phyloP scores from a whole-genome alignment of 352 stramenopile genomes.

The Phytophthora pseudosyringae region DNA sequence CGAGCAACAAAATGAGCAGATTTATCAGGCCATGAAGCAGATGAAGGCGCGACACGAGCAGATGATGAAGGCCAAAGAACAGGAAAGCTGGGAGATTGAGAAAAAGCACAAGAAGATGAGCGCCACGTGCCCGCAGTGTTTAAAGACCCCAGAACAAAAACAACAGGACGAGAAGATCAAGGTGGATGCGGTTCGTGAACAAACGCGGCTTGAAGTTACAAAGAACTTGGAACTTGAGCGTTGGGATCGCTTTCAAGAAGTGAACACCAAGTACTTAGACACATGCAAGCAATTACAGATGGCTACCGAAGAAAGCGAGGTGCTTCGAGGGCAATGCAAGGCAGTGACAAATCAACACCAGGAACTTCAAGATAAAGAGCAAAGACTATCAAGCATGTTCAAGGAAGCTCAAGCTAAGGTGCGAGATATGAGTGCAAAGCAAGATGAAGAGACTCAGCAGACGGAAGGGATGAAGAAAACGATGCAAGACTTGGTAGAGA shows the following conservation, averaged over 20 bases:
- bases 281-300: slow-evolving; percentile 50
- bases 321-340: slow-evolving; percentile 41
- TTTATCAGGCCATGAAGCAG: slow-evolving; percentile 51
- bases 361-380: slow-evolving; percentile 35
- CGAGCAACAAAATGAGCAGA: slow-evolving; percentile 53
- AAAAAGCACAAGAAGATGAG: slow-evolving; percentile 61
- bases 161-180: slow-evolving; percentile 47
- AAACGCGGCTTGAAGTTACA: slow-evolving; percentile 51
- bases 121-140: slow-evolving; percentile 49
- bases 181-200: slow-evolving; percentile 54
- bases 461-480: slow-evolving; percentile 61
- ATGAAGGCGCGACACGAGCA: slow-evolving; percentile 58
- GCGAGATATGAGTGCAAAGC: slow-evolving; percentile 22
- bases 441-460: slow-evolving; percentile 43
- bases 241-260: slow-evolving; percentile 72
- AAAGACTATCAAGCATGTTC: slow-evolving; percentile 31
- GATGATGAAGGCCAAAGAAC: slow-evolving; percentile 54
- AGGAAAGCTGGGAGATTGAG: slow-evolving; percentile 67
- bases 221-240: slow-evolving; percentile 70
- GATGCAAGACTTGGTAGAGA: slow-evolving; percentile 73
- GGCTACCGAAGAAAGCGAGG: slow-evolving; percentile 33
- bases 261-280: slow-evolving; percentile 76
- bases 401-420: slow-evolving; percentile 32
- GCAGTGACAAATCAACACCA: slow-evolving; percentile 39
- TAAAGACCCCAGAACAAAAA: slow-evolving; percentile 64